These are phyloP conservation scores for Saururus chinensis DNA, from an alignment of 164 flowering plant genomes.

Conservation along the genomic window DNA sequence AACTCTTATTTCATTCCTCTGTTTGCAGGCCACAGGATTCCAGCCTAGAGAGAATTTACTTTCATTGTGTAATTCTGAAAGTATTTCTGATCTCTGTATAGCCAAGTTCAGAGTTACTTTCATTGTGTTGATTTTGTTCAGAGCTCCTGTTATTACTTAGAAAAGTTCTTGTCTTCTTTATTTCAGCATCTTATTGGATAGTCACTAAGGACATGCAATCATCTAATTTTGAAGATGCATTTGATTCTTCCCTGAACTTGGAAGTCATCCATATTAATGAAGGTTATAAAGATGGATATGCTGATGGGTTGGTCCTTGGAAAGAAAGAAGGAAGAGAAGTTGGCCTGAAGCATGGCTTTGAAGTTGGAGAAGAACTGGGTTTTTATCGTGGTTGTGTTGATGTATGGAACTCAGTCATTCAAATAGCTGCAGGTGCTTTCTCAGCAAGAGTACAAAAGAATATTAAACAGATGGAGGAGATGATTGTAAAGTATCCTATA, in stretches of 20 bases:
- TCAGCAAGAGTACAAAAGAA: slow-evolving; percentile 46
- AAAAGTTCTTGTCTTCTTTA: not conserved
- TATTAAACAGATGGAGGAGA: slow-evolving; percentile 45
- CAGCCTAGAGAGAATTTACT: no score
- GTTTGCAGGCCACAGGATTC: no score
- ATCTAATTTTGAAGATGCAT: slow-evolving; percentile 37
- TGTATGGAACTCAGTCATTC: slow-evolving; percentile 49
- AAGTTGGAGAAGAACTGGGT: slow-evolving; percentile 66
- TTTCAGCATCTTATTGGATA: not conserved
- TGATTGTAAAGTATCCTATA: slow-evolving; percentile 45
- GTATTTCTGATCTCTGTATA: no score
- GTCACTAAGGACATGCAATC: slow-evolving; percentile 10
- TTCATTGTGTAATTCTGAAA: no score
- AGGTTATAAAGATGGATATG: slow-evolving; percentile 53
- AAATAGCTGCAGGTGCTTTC: slow-evolving; percentile 29
- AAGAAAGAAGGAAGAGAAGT: slow-evolving; percentile 51
- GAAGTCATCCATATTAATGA: slow-evolving; percentile 53
- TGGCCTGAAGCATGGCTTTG: slow-evolving; percentile 61
- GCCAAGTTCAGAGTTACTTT: no score
- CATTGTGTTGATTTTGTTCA: no score
- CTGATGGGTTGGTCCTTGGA: slow-evolving; percentile 44
- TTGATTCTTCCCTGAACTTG: slow-evolving; percentile 42
- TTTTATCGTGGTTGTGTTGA: slow-evolving; percentile 64
- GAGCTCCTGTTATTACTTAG: not conserved
- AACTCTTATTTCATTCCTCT: no score